Conservation (phyloP, 805 yeast genomes). For the Lipomyces sp. region DNA sequence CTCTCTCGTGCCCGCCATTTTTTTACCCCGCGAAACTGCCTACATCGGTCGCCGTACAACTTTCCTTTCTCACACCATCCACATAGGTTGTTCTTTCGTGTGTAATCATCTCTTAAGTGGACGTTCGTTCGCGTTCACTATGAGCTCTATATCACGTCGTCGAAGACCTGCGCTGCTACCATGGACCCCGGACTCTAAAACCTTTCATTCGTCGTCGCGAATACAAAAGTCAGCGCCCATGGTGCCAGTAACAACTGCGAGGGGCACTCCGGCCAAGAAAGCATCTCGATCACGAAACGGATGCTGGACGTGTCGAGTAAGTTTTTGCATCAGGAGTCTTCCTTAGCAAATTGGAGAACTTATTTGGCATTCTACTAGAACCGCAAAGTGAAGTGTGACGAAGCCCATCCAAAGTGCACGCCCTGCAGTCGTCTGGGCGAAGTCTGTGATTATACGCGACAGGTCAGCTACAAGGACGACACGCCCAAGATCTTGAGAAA, state of each 20-base stretch:
- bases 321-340: background rate
- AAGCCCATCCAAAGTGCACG: constrained; percentile 28
- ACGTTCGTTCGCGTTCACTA: background rate
- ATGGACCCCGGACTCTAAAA: background rate
- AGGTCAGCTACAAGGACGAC: constrained; percentile 34
- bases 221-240: background rate
- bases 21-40: too few species aligned
- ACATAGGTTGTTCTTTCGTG: background rate
- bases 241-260: background rate
- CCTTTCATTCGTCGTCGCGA: background rate
- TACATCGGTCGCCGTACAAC: background rate
- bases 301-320: constrained; percentile 36
- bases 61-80: background rate
- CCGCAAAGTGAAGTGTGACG: constrained; percentile 35
- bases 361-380: constrained; percentile 14
- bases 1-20: too few species aligned
- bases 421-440: constrained; percentile 31
- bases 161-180: background rate
- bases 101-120: background rate
- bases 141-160: background rate
- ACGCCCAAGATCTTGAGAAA: constrained; percentile 30
- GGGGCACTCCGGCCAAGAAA: background rate
- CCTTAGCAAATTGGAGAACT: background rate
- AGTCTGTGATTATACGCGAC: constrained; percentile 30
- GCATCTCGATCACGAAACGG: constrained; percentile 29